A percentile compares a stretch with the other conserved stretches of the same genome.
phyloP scores from a whole-genome alignment of 768 basidiomycete species.

The Lactarius deliciosus region DNA sequence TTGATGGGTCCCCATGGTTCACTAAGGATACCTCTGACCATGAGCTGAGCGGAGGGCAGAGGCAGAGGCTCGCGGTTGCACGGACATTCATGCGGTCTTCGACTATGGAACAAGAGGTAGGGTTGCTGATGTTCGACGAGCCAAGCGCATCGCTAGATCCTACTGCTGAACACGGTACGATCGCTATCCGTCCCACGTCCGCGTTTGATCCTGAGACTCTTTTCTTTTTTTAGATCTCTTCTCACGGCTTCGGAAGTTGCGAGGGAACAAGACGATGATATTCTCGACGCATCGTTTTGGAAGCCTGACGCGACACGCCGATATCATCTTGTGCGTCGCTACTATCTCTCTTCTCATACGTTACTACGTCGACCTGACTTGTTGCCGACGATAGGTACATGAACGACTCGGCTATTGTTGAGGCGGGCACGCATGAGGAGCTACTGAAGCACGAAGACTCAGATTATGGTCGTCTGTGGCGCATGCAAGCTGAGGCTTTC shows the following conservation, averaged over 20 bases:
- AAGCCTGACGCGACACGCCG: conserved; percentile 61
- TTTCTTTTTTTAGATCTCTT: conserved; percentile 52
- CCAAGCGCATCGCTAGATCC: conserved; percentile 75
- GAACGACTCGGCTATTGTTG: conserved; percentile 57
- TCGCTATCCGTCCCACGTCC: not conserved
- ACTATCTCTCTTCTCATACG: not conserved
- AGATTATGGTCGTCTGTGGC: conserved; percentile 75
- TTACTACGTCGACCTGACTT: not conserved
- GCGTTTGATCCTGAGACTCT: not conserved
- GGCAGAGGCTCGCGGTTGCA: conserved; percentile 74
- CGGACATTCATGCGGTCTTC: conserved; percentile 72
- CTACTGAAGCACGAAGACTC: conserved; percentile 51
- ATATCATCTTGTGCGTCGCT: conserved; percentile 20
- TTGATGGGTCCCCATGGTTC: not conserved
- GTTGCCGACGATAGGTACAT: conserved; percentile 52
- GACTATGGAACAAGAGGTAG: conserved; percentile 45
- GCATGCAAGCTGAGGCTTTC: conserved; percentile 71
- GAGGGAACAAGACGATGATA: conserved; percentile 80
- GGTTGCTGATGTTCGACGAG: conserved; percentile 70
- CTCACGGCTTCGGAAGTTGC: conserved; percentile 60
- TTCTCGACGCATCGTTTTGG: conserved; percentile 75
- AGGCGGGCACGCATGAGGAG: conserved; percentile 65
- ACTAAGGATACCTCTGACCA: not conserved
- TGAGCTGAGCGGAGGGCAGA: conserved; percentile 65
- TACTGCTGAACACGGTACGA: conserved; percentile 67